Evolutionary conservation across 257 asterid species (phyloP).

Genomic region (Solanum ossicruentum): DNA sequence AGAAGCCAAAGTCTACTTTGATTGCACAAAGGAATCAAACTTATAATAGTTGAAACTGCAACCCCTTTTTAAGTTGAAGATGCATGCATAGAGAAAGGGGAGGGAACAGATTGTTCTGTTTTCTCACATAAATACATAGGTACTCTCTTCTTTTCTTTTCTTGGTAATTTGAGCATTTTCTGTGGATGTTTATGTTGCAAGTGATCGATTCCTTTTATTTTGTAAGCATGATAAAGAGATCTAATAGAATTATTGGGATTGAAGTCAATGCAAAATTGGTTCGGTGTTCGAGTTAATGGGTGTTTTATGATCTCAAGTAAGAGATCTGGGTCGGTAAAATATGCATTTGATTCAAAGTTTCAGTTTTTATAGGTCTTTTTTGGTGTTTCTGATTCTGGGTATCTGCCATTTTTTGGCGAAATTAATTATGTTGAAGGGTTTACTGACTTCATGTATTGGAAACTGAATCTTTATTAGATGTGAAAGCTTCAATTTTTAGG

Average conservation of each 20-base stretch:
- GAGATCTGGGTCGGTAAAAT: conserved; percentile 39
- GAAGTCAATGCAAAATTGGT: conserved; percentile 30
- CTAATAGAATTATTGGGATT: conserved; percentile 17
- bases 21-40: neutral
- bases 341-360: conserved; percentile 19
- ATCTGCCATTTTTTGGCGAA: neutral
- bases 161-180: neutral
- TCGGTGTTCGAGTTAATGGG: conserved; percentile 16
- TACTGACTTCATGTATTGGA: neutral
- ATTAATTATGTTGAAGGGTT: neutral
- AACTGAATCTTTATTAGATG: neutral
- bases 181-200: neutral
- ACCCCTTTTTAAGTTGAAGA: neutral
- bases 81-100: neutral
- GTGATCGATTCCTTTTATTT: neutral
- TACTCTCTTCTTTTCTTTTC: conserved; percentile 24
- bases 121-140: conserved; percentile 16
- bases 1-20: conserved; percentile 1
- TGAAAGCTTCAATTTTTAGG: neutral
- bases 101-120: conserved; percentile 2
- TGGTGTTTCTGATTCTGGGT: neutral
- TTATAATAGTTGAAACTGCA: too few species aligned
- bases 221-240: conserved; percentile 30
- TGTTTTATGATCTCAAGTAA: conserved; percentile 43
- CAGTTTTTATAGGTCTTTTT: neutral